A percentile compares a stretch with the other conserved stretches of the same genome.
These are phyloP conservation scores for Penicillium sp. DNA, from an alignment of 2,329 filamentous ascomycete species.

Conservation along the genomic window DNA sequence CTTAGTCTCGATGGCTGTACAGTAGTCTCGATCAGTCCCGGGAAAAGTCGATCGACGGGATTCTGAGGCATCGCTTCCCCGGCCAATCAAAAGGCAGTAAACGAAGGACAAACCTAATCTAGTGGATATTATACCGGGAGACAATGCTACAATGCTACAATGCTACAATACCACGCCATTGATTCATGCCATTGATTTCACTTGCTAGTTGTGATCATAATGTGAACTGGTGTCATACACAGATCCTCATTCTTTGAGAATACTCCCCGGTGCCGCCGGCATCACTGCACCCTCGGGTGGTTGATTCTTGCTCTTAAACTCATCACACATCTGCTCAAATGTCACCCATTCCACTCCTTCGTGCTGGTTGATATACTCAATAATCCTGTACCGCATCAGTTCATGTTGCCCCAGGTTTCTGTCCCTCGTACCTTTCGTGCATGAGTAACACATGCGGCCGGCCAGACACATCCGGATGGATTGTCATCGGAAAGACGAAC, in stretches of 20 bases:
- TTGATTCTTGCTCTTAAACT: slow-evolving; percentile 59
- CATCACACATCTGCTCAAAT: slow-evolving; percentile 70
- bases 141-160: too few species aligned
- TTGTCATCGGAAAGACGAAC: slow-evolving; percentile 75
- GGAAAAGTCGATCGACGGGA: neutral
- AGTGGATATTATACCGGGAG: neutral
- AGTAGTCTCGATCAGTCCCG: neutral
- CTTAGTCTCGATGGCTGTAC: neutral
- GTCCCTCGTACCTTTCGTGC: slow-evolving; percentile 60
- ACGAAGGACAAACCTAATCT: slow-evolving; percentile 1
- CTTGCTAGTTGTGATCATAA: neutral
- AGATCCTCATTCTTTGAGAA: neutral
- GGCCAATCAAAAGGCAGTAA: neutral
- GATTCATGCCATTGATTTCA: neutral
- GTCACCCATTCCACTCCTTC: slow-evolving; percentile 51
- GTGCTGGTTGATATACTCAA: slow-evolving; percentile 67
- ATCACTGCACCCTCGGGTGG: slow-evolving; percentile 26
- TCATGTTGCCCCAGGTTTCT: neutral
- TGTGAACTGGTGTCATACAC: neutral
- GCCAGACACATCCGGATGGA: slow-evolving; percentile 72
- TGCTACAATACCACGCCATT: neutral
- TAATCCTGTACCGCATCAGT: slow-evolving; percentile 44
- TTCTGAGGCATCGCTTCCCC: neutral
- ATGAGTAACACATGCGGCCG: slow-evolving; percentile 71
- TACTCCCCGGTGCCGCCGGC: slow-evolving; percentile 14